phyloP scores from a whole-genome alignment of 1,139 yeast species.

The Sugiyamaella neomexicana region DNA sequence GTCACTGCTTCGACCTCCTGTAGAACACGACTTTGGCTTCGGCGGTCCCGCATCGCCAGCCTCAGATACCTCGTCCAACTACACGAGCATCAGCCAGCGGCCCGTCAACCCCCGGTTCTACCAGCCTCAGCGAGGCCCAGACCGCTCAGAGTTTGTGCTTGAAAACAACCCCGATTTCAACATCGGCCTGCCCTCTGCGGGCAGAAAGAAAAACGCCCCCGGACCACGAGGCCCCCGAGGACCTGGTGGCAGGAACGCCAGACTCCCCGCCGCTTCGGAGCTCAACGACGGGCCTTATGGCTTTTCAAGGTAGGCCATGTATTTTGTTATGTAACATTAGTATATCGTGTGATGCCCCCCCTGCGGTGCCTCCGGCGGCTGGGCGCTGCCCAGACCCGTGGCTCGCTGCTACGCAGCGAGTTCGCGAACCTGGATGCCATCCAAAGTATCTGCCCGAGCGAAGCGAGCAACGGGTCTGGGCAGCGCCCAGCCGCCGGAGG shows the following conservation, averaged over 20 bases:
- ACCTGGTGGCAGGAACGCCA: constrained; percentile 8
- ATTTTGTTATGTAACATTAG: constrained; percentile 6
- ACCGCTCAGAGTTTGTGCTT: constrained; percentile 37
- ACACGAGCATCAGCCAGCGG: constrained; percentile 78
- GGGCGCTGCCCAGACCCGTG: too few species aligned
- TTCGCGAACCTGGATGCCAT: too few species aligned
- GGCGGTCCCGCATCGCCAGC: constrained; percentile 20
- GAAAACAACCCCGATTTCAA: constrained; percentile 41
- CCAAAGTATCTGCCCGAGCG: too few species aligned
- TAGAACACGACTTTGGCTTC: constrained; percentile 6
- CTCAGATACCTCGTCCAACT: constrained; percentile 53
- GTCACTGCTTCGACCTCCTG: constrained; percentile 4
- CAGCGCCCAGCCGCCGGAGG: too few species aligned
- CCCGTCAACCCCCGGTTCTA: constrained; percentile 65
- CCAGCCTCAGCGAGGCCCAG: constrained; percentile 25
- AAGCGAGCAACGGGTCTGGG: neutral
- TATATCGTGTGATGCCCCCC: neutral
- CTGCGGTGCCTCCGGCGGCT: too few species aligned
- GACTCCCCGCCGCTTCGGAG: constrained; percentile 16
- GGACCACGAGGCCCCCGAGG: constrained; percentile 20
- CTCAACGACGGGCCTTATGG: constrained; percentile 24
- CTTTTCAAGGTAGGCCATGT: constrained; percentile 14
- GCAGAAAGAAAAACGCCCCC: constrained; percentile 13
- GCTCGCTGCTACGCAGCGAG: too few species aligned
- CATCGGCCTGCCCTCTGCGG: constrained; percentile 23